Percentiles rank a stretch among this genome's conserved stretches.
These are phyloP conservation scores for Juncus inflexus DNA, from an alignment of 176 grass and related monocot species.

Conservation along the genomic window DNA sequence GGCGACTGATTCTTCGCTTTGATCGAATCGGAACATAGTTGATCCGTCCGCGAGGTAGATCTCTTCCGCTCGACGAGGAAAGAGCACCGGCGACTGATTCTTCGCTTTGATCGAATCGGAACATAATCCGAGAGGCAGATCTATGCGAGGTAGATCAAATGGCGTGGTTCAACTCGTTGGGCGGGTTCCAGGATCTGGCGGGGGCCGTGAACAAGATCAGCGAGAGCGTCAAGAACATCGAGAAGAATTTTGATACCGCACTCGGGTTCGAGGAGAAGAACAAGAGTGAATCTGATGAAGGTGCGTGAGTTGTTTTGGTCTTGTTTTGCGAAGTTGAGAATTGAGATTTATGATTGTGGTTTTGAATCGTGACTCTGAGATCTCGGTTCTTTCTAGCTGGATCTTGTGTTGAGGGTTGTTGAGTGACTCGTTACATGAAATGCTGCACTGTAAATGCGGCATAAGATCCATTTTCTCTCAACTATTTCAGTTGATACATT, in stretches of 20 bases:
- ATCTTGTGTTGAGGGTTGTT: too few species aligned
- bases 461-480: constrained; percentile 41
- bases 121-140: constrained; percentile 29
- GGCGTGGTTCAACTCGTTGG: constrained; percentile 86
- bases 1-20: too few species aligned
- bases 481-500: constrained; percentile 44
- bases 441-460: constrained; percentile 25
- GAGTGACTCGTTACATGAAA: neutral
- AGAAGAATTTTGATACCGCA: constrained; percentile 95
- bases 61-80: too few species aligned
- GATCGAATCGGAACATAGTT: too few species aligned
- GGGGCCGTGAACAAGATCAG: constrained; percentile 95
- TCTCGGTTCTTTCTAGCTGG: too few species aligned
- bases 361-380: too few species aligned
- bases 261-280: constrained; percentile 92
- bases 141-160: constrained; percentile 55
- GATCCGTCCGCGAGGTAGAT: neutral
- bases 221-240: constrained; percentile 99
- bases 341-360: too few species aligned
- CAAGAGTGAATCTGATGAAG: constrained; percentile 42
- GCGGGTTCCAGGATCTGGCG: constrained; percentile 91
- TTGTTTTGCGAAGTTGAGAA: neutral
- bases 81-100: too few species aligned
- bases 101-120: too few species aligned
- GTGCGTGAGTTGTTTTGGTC: constrained; percentile 26